Conservation (phyloP, 2,329 filamentous ascomycete genomes). For the Karstenula rhodostoma region DNA sequence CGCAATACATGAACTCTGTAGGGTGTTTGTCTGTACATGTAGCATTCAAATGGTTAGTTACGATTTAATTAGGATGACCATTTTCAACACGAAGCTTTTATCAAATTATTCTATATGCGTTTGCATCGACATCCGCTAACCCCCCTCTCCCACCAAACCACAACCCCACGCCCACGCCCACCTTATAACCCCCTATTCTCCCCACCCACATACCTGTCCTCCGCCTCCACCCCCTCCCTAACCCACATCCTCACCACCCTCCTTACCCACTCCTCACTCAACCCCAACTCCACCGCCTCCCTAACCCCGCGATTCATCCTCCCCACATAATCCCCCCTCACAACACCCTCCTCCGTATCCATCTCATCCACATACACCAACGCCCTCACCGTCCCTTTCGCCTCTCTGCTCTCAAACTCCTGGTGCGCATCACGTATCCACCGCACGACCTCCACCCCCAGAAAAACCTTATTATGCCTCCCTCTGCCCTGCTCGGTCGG, state of each 20-base stretch:
- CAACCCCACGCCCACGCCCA: neutral
- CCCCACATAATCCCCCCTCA: conserved; percentile 4
- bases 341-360: neutral
- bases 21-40: no score
- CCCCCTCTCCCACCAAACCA: neutral
- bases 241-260: conserved; percentile 8
- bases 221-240: conserved; percentile 8
- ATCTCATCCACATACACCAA: conserved; percentile 10
- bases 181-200: conserved; percentile 5
- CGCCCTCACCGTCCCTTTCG: neutral
- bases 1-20: no score
- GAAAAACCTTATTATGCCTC: conserved; percentile 8
- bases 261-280: conserved; percentile 7
- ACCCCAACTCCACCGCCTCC: conserved; percentile 11
- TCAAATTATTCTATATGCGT: no score
- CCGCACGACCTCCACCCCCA: conserved; percentile 8
- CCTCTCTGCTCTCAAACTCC: neutral
- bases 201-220: conserved; percentile 15
- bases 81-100: no score
- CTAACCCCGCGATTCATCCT: conserved; percentile 9
- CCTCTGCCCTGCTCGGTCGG: conserved; percentile 5
- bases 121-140: no score
- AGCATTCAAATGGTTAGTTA: no score
- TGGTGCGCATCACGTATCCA: neutral
- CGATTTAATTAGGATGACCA: no score